Conservation (phyloP, 768 basidiomycete species). For the Daedaleopsis nitida region DNA sequence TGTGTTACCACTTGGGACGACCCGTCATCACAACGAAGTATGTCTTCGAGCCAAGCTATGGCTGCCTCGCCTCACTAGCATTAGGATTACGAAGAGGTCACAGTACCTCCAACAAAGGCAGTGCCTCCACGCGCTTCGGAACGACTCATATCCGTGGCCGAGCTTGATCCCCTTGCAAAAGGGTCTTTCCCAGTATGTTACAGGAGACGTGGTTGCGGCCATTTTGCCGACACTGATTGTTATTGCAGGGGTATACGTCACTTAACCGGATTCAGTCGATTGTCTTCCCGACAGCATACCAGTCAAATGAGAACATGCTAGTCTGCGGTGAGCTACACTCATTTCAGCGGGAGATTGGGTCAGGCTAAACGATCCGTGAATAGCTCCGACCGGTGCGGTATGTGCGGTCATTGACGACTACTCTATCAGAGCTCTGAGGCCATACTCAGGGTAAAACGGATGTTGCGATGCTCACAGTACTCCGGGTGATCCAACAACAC, state of each 20-base stretch:
- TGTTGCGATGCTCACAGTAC: constrained; percentile 90
- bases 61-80: constrained; percentile 3
- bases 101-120: constrained; percentile 79
- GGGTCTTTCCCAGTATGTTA: constrained; percentile 81
- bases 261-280: constrained; percentile 96
- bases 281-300: constrained; percentile 89
- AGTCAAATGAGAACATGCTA: constrained; percentile 95
- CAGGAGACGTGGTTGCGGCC: background rate
- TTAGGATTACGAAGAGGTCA: constrained; percentile 87
- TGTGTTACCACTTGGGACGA: constrained; percentile 82
- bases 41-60: constrained; percentile 8
- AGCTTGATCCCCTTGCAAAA: constrained; percentile 74
- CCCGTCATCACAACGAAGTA: constrained; percentile 68
- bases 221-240: constrained; percentile 2
- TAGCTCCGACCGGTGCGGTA: constrained; percentile 97
- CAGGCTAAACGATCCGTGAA: background rate
- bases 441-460: constrained; percentile 91
- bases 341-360: background rate
- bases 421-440: background rate
- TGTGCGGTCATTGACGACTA: constrained; percentile 31
- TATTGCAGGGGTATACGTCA: constrained; percentile 73
- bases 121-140: constrained; percentile 76
- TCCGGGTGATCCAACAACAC: constrained; percentile 85
- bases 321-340: constrained; percentile 68
- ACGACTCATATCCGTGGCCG: constrained; percentile 65